phyloP scores from a whole-genome alignment of 495 filamentous ascomycete genomes.

The Neurospora sp. region DNA sequence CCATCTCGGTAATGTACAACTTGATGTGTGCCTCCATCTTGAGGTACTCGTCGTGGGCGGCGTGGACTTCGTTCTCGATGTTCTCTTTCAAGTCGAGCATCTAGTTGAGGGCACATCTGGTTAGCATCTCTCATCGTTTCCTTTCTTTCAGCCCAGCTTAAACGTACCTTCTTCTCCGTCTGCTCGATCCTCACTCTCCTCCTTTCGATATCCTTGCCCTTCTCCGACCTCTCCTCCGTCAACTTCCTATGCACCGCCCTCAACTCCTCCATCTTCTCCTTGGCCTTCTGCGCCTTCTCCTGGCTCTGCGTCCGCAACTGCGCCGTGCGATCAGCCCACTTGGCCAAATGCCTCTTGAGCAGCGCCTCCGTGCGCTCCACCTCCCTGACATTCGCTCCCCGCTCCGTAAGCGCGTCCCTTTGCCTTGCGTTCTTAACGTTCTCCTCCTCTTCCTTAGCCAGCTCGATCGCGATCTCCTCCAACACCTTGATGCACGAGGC shows the following conservation, averaged over 20 bases:
- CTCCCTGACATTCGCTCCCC: conserved; percentile 79
- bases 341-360: conserved; percentile 70
- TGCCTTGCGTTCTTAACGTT: conserved; percentile 66
- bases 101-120: conserved; percentile 29
- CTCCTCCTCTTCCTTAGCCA: conserved; percentile 86
- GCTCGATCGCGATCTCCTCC: conserved; percentile 72
- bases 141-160: background rate
- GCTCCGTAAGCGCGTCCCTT: conserved; percentile 75
- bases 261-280: conserved; percentile 83
- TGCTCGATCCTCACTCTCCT: conserved; percentile 88
- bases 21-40: conserved; percentile 96
- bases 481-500: conserved; percentile 76
- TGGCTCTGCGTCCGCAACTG: conserved; percentile 65
- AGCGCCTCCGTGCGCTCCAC: conserved; percentile 79
- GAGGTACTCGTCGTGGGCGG: conserved; percentile 81
- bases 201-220: conserved; percentile 82
- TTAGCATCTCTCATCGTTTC: background rate
- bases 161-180: conserved; percentile 90
- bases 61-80: conserved; percentile 84
- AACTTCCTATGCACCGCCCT: conserved; percentile 68
- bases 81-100: conserved; percentile 97
- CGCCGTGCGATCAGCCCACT: conserved; percentile 78
- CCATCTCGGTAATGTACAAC: conserved; percentile 97
- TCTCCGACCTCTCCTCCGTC: conserved; percentile 73
- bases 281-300: conserved; percentile 68